A percentile compares a stretch with the other conserved stretches of the same genome.
phyloP scores from a whole-genome alignment of 2,329 filamentous ascomycete species.

The Xylaria sp. region DNA sequence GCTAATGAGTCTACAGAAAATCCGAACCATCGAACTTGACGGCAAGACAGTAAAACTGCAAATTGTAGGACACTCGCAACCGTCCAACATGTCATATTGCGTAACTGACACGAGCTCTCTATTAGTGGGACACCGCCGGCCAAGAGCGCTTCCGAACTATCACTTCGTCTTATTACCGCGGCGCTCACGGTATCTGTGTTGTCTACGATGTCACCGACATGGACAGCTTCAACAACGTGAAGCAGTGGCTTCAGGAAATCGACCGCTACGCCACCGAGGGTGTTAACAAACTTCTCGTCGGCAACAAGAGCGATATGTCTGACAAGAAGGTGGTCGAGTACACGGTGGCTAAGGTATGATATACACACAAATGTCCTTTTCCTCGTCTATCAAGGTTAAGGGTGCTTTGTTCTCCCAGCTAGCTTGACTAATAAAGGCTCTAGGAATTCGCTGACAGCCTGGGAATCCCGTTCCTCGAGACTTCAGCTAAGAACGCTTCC shows the following conservation, averaged over 20 bases:
- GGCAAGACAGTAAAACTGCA: slow-evolving; percentile 99
- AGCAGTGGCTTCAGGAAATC: slow-evolving; percentile 99
- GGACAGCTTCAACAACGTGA: slow-evolving; percentile 99
- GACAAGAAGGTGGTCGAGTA: slow-evolving; percentile 99
- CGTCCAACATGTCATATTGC: background rate
- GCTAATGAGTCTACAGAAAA: slow-evolving; percentile 71
- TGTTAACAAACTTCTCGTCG: slow-evolving; percentile 98
- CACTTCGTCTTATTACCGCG: slow-evolving; percentile 99
- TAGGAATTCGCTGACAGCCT: slow-evolving; percentile 99
- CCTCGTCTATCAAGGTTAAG: background rate
- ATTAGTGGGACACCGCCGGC: slow-evolving; percentile 98
- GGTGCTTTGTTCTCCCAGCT: background rate
- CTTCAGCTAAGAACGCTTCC: slow-evolving; percentile 98
- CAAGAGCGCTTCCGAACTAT: slow-evolving; percentile 99
- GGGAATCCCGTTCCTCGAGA: slow-evolving; percentile 99
- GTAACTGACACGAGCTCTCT: slow-evolving; percentile 39
- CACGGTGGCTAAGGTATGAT: slow-evolving; percentile 91
- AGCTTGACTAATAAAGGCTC: slow-evolving; percentile 26
- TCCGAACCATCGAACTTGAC: slow-evolving; percentile 98
- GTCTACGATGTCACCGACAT: slow-evolving; percentile 99
- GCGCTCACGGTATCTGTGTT: slow-evolving; percentile 98
- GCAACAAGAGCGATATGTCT: slow-evolving; percentile 99
- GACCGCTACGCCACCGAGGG: slow-evolving; percentile 99
- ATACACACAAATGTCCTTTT: slow-evolving; percentile 3
- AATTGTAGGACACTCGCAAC: slow-evolving; percentile 71